Evolutionary conservation across 2,329 filamentous ascomycete species (phyloP).

Genomic region (Ophiocordyceps camponoti-saundersi): DNA sequence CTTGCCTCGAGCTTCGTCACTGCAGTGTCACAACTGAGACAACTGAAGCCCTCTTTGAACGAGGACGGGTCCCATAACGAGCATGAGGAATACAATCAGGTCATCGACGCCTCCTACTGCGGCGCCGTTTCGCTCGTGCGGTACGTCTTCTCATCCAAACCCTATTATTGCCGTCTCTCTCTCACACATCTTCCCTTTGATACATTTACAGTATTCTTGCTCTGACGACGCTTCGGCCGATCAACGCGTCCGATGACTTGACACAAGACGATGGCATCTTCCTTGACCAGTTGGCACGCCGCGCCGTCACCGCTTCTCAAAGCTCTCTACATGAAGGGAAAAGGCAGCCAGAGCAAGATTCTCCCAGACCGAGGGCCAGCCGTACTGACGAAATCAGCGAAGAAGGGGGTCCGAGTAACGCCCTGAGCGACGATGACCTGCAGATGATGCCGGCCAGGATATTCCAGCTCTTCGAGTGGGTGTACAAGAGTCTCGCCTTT

Average conservation of each 20-base stretch:
- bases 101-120: constrained; percentile 1
- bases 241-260: background rate
- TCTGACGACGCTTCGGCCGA: background rate
- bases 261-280: background rate
- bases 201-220: background rate
- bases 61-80: background rate
- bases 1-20: constrained; percentile 1
- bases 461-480: constrained; percentile 6
- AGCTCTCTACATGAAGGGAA: background rate
- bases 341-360: background rate
- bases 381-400: background rate
- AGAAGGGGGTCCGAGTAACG: background rate
- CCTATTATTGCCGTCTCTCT: no score
- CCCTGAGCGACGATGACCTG: background rate
- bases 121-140: constrained; percentile 4
- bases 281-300: background rate
- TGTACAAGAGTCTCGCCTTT: constrained; percentile 2
- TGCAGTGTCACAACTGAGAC: constrained; percentile 1
- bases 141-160: background rate
- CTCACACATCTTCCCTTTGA: no score
- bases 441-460: constrained; percentile 3
- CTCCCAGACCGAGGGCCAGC: no score
- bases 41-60: background rate
- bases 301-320: background rate
- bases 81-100: constrained; percentile 1